Conservation (phyloP, 352 stramenopile species). For the Globisporangium cylindrosporum region DNA sequence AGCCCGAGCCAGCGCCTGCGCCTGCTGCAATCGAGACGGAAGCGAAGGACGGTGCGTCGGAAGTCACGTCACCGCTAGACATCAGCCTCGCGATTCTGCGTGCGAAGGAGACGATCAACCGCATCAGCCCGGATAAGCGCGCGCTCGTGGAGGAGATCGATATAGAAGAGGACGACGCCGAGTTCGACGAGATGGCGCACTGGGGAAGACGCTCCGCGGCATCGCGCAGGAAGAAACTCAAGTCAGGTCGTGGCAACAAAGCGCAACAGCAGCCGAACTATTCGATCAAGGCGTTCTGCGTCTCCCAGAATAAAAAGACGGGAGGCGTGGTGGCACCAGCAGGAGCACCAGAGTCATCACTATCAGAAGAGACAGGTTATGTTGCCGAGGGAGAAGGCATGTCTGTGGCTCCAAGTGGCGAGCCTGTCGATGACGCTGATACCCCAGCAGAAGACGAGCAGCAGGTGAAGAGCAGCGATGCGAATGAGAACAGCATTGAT, state of each 20-base stretch:
- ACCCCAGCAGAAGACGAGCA: background rate
- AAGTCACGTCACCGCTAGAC: conserved; percentile 35
- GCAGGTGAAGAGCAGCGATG: background rate
- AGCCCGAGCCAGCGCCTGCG: background rate
- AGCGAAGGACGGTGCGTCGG: background rate
- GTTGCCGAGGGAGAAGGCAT: background rate
- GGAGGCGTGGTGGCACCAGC: no score
- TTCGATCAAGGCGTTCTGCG: conserved; percentile 66
- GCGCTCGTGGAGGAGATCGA: conserved; percentile 65
- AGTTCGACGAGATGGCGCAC: conserved; percentile 70
- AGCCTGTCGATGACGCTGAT: background rate
- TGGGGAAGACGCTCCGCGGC: conserved; percentile 47
- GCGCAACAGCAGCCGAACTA: conserved; percentile 39
- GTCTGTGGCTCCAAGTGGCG: background rate
- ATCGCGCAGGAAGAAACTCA: conserved; percentile 18
- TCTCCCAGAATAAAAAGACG: conserved; percentile 10
- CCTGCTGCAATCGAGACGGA: background rate
- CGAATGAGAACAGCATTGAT: background rate
- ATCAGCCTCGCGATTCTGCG: conserved; percentile 37
- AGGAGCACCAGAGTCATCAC: background rate
- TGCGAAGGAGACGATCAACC: conserved; percentile 39
- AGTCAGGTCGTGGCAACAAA: conserved; percentile 33
- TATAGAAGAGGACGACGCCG: conserved; percentile 62
- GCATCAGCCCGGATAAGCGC: conserved; percentile 54
- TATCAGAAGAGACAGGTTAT: background rate